A percentile compares a stretch with the other conserved stretches of the same genome.
These are phyloP conservation scores for Arthrobotrys musiformis DNA, from an alignment of 2,329 filamentous ascomycete species.

Conservation along the genomic window DNA sequence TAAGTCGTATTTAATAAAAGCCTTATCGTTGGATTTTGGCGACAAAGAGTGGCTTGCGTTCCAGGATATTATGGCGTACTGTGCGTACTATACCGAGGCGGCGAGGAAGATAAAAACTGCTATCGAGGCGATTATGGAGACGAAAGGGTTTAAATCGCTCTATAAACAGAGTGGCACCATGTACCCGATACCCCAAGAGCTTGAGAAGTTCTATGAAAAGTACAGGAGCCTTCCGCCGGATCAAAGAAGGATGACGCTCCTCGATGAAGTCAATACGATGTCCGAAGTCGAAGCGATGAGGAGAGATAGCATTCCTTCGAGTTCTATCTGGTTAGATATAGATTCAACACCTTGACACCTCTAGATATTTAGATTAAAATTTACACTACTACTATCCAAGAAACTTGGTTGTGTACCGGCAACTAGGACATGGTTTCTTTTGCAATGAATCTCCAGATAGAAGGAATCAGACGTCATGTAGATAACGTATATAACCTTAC, in stretches of 20 bases:
- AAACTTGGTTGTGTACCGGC: no score
- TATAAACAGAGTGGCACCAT: neutral
- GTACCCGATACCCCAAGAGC: slow-evolving; percentile 8
- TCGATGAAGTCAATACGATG: slow-evolving; percentile 11
- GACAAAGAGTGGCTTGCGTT: neutral
- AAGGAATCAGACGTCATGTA: no score
- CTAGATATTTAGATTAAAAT: neutral
- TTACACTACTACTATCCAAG: no score
- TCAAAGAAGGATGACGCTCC: neutral
- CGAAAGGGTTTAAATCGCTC: slow-evolving; percentile 7
- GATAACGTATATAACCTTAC: no score
- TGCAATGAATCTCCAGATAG: no score
- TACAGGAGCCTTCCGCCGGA: neutral
- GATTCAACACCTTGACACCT: neutral
- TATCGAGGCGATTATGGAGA: slow-evolving; percentile 15
- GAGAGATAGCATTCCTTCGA: neutral
- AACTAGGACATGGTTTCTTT: no score
- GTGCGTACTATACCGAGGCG: neutral
- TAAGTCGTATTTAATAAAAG: neutral
- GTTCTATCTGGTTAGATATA: slow-evolving; percentile 4
- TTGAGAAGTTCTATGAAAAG: slow-evolving; percentile 14
- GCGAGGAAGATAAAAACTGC: neutral
- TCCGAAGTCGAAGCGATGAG: slow-evolving; percentile 15
- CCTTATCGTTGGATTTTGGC: neutral
- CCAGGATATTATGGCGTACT: slow-evolving; percentile 13